Evolutionary conservation across 768 basidiomycete species (phyloP), one percentile per base, ranked within the genome.

Genomic region (Boletus tomentosulus): DNA sequence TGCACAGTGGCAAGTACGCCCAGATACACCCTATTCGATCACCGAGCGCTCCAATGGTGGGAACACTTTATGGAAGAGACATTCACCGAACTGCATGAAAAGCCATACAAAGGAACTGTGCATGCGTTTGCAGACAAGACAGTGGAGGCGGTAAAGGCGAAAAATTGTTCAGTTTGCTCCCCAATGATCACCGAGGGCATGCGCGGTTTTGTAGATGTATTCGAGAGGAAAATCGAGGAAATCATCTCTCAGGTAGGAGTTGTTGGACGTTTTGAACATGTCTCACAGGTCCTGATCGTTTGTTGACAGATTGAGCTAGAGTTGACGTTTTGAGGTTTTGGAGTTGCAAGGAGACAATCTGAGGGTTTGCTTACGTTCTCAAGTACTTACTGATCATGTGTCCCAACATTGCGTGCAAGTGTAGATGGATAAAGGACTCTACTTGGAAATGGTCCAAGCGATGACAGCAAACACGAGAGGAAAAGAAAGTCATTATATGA

Each of bases 21-120:
- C 1, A 44, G 9, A 10, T 56, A 50, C 12, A 16, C 0, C 19
- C 3, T 48, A 1, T 66, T 54, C 10, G 3, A n/a, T 12, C 0
- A 1, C 3, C 7, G 12, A 3, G 24, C 39, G 9, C 38, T 41
- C 16, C 31, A 25, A 0, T 64, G 64, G 67, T 68, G 69, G 64
- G 50, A 53, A 0, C 30, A 44, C 1, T 66, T 59, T 22, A 58
- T 59, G 53, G 44, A 57, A 16, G 51, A 47, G 9, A 12, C 39
- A 1, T 58, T 56, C 6, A 10, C 12, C 1, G 46, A 34, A 4
- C 33, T 68, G 43, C 47, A 44, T 2, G 66, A 70, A n/a, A 65
- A 33, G 25, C 61, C 68, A 1, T 69, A 58, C 33, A 50, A 46
- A 3, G 56, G 19, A 25, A 55, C 30, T 2, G 46, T 66, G 8